phyloP scores from a whole-genome alignment of 345 rosid species.

The Raphanus sativus region DNA sequence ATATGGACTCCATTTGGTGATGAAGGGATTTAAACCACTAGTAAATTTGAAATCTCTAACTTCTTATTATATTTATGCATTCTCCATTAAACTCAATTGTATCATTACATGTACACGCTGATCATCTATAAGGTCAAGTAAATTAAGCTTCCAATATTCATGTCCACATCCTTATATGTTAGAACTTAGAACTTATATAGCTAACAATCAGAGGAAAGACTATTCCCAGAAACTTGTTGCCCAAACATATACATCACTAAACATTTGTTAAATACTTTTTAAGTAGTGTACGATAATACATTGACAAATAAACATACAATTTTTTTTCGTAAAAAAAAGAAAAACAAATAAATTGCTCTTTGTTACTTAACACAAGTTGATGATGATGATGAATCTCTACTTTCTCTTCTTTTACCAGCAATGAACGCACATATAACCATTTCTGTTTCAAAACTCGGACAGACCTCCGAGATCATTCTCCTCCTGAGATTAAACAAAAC shows the following conservation, averaged over 20 bases:
- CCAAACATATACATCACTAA: neutral
- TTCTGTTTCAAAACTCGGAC: conserved; percentile 15
- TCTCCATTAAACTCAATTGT: conserved; percentile 15
- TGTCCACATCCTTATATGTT: neutral
- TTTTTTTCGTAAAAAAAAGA: conserved; percentile 17
- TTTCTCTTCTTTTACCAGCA: neutral
- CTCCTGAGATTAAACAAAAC: conserved; percentile 1
- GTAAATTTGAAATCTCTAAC: conserved; percentile 13
- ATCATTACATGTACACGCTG: conserved; percentile 10
- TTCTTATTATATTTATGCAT: conserved; percentile 6
- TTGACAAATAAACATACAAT: conserved; percentile 19
- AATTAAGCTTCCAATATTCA: conserved; percentile 10
- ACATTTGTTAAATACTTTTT: conserved; percentile 1
- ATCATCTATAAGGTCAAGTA: conserved; percentile 20
- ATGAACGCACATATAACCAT: conserved; percentile 3
- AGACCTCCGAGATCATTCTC: conserved; percentile 7
- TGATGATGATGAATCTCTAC: neutral
- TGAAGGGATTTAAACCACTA: conserved; percentile 34
- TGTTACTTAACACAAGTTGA: conserved; percentile 7
- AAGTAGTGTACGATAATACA: conserved; percentile 16
- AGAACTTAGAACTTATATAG: neutral
- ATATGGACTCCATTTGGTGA: conserved; percentile 79
- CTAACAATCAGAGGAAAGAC: neutral
- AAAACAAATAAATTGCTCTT: neutral
- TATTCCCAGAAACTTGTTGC: neutral